These are phyloP conservation scores for Phytophthora melonis DNA, from an alignment of 352 stramenopile genomes.

Conservation along the genomic window DNA sequence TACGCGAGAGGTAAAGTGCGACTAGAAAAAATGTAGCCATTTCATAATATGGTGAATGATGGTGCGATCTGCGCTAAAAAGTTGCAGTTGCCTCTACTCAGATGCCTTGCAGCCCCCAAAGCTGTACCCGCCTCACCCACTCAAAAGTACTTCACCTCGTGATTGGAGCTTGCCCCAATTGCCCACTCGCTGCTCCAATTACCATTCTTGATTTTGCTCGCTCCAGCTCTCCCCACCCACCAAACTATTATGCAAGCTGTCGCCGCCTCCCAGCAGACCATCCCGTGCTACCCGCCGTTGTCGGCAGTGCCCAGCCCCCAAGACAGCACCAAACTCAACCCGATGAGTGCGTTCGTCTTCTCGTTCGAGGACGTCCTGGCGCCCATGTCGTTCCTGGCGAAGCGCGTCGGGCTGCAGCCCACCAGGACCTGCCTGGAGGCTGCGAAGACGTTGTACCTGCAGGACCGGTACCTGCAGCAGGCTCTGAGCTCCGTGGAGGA, in stretches of 20 bases:
- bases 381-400: slow-evolving; percentile 51
- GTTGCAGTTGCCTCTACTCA: slow-evolving; percentile 24
- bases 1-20: slow-evolving; percentile 4
- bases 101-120: background rate
- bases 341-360: slow-evolving; percentile 48
- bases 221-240: background rate
- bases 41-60: slow-evolving; percentile 21
- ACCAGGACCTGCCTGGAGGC: slow-evolving; percentile 43
- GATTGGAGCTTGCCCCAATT: too few relatives aligned
- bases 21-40: slow-evolving; percentile 22
- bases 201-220: slow-evolving; percentile 27
- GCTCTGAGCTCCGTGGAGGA: slow-evolving; percentile 60
- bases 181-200: too few relatives aligned
- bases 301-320: background rate
- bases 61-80: slow-evolving; percentile 12
- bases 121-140: background rate
- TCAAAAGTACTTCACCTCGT: too few relatives aligned
- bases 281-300: slow-evolving; percentile 29
- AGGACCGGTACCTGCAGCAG: slow-evolving; percentile 64
- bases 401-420: slow-evolving; percentile 52
- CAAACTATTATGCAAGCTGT: slow-evolving; percentile 15
- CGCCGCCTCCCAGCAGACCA: slow-evolving; percentile 3
- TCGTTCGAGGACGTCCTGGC: slow-evolving; percentile 70
- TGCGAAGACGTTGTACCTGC: slow-evolving; percentile 36
- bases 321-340: background rate